These are phyloP conservation scores for Penicillium simplicissimum DNA, from an alignment of 495 filamentous ascomycete genomes.

Conservation along the genomic window DNA sequence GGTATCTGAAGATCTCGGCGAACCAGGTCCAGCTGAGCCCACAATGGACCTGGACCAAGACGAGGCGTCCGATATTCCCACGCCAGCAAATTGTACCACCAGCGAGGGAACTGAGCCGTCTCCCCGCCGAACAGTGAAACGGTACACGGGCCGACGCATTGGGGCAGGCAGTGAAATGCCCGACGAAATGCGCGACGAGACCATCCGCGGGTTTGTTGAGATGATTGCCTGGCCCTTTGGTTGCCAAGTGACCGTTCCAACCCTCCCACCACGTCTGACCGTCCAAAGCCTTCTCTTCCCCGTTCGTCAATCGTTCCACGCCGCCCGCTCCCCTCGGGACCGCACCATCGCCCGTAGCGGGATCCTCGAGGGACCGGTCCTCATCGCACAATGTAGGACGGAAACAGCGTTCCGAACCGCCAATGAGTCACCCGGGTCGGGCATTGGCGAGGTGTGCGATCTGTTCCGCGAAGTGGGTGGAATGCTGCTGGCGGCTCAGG, in stretches of 20 bases:
- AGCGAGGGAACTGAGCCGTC: constrained; percentile 3
- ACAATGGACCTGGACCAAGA: constrained; percentile 44
- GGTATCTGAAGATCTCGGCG: constrained; percentile 1
- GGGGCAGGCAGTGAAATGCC: constrained; percentile 73
- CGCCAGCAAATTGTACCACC: constrained; percentile 2
- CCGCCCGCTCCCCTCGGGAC: constrained; percentile 68
- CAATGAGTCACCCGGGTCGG: constrained; percentile 44
- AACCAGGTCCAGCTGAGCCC: constrained; percentile 15
- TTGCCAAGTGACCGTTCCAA: constrained; percentile 66
- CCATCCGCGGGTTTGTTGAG: constrained; percentile 73
- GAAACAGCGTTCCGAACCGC: constrained; percentile 53
- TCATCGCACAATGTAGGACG: constrained; percentile 58
- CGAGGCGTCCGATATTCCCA: background rate
- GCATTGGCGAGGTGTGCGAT: constrained; percentile 61
- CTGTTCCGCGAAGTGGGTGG: constrained; percentile 71
- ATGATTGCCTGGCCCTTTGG: constrained; percentile 77
- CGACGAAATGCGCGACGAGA: constrained; percentile 67
- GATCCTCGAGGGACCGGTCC: constrained; percentile 71
- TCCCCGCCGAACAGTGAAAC: constrained; percentile 20
- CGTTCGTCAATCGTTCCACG: constrained; percentile 54
- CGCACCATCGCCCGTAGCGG: constrained; percentile 69
- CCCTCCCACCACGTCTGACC: constrained; percentile 61
- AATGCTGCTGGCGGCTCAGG: constrained; percentile 77
- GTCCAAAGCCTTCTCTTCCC: constrained; percentile 55
- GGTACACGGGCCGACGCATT: constrained; percentile 58